phyloP scores from a whole-genome alignment of 2,329 filamentous ascomycete species.

The Colletotrichum cuscutae region DNA sequence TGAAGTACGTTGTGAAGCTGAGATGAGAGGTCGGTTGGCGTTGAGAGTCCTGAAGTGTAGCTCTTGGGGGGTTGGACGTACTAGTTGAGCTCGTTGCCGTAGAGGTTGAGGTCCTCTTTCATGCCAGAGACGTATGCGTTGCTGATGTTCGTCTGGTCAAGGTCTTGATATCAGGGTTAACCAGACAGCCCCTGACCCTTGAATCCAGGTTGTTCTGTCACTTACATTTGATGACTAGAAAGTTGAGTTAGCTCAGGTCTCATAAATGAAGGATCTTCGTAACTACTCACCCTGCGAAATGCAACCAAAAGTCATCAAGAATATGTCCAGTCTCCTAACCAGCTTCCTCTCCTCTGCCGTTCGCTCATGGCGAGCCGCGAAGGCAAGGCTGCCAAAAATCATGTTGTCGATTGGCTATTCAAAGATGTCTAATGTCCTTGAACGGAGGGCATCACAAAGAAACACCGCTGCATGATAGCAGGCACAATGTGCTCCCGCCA shows the following conservation, averaged over 20 bases:
- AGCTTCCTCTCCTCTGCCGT: conserved; percentile 28
- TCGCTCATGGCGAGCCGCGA: conserved; percentile 30
- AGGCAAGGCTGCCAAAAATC: conserved; percentile 27
- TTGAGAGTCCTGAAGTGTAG: not conserved
- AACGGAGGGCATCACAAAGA: not conserved
- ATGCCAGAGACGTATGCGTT: conserved; percentile 61
- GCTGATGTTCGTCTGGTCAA: conserved; percentile 50
- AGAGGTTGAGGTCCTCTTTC: conserved; percentile 57
- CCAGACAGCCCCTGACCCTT: not conserved
- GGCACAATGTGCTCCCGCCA: not conserved
- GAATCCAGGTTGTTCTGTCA: not conserved
- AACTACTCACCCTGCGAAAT: conserved; percentile 33
- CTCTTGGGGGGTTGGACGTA: not conserved
- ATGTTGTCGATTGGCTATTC: conserved; percentile 1
- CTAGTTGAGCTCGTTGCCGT: conserved; percentile 51
- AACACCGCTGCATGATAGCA: not conserved
- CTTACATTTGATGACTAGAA: conserved; percentile 36
- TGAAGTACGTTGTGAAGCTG: conserved; percentile 38
- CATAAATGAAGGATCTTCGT: not conserved
- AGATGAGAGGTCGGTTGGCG: not conserved
- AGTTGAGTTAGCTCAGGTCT: not conserved
- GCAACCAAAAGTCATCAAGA: conserved; percentile 37
- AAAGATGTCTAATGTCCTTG: not conserved
- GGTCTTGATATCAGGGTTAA: conserved; percentile 23
- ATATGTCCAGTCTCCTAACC: conserved; percentile 32